Evolutionary conservation across 495 filamentous ascomycete genomes (phyloP).

Genomic region (Bombardia bombarda): DNA sequence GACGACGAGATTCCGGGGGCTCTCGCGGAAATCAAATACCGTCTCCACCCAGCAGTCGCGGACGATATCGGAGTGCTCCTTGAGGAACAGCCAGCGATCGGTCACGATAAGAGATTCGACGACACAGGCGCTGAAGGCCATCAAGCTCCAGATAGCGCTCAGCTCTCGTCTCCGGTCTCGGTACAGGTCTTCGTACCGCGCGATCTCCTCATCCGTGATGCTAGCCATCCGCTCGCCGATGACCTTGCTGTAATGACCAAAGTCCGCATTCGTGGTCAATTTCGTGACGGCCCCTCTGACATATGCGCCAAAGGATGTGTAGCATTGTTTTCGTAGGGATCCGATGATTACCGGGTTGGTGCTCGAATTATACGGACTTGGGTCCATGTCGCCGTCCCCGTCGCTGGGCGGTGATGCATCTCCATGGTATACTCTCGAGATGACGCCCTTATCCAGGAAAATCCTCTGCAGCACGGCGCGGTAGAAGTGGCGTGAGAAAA

Average conservation of each 20-base stretch:
- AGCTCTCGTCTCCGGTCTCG: constrained; percentile 67
- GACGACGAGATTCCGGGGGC: constrained; percentile 81
- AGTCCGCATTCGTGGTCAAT: constrained; percentile 51
- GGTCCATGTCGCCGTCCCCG: constrained; percentile 13
- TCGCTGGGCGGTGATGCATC: constrained; percentile 27
- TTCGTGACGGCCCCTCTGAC: constrained; percentile 73
- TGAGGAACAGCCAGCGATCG: constrained; percentile 85
- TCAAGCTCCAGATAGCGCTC: constrained; percentile 80
- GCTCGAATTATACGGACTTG: constrained; percentile 43
- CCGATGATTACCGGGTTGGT: constrained; percentile 79
- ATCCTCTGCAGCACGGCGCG: constrained; percentile 84
- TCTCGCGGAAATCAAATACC: constrained; percentile 84
- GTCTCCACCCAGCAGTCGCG: constrained; percentile 81
- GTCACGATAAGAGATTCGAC: constrained; percentile 86
- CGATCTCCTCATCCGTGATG: constrained; percentile 67
- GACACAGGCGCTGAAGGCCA: constrained; percentile 87
- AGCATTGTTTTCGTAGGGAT: constrained; percentile 71
- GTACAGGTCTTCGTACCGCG: constrained; percentile 57
- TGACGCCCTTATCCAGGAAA: constrained; percentile 72
- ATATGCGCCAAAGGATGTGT: constrained; percentile 68
- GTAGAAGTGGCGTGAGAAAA: constrained; percentile 93
- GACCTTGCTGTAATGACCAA: constrained; percentile 42
- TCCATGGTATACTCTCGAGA: constrained; percentile 47
- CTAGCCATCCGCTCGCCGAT: constrained; percentile 51
- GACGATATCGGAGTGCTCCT: constrained; percentile 60